Base-by-base conservation (phyloP, 1,284 basidiomycete species). In the Puccinia sorghi region DNA sequence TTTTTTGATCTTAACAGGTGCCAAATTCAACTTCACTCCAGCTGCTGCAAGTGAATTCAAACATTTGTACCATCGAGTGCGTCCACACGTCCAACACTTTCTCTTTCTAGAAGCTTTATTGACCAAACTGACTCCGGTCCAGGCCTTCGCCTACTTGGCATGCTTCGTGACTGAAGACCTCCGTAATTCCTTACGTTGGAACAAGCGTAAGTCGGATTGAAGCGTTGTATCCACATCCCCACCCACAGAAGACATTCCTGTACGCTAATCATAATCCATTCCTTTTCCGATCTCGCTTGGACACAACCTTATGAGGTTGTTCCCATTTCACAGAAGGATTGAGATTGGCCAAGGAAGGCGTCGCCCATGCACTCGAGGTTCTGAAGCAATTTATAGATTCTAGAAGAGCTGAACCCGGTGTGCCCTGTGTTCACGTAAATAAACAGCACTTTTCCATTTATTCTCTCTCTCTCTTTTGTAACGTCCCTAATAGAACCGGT, bases 361-460 rank as follows among this genome's bases (percentile, higher is more conserved):
- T 73, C 37, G 54, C 50, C 8, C 71, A 73, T 57, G 71, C 56
- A 48, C 50, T 73, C 20, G 71, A 57, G 48, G 59, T 73, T 32
- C 48, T 73, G 71, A 61, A 73, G 25, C 71, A 73, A 46, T 73
- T 73, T 48, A 73, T 73, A 27, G 57, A 73, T 39, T 43, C 71
- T 3, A 61, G 71, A 61, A 59, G 25, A 48, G 71, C 71, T 61
- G 56, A 73, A 25, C 71, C 39, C 59, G 39, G 59, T 61, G 39
- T 73, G 41, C 71, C 71, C 20, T 73, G 71, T 20, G 71, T 73
- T 48, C 71, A 73, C 46, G 71, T 73, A 48, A 73, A 61, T 73
- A 73, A 20, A 48, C 15, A 22, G 9, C 11, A 25, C 27, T 57
- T 70, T 20, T 32, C 22, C 37, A n/a, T n/a, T 32, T 20, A 37